phyloP scores from a whole-genome alignment of 139 green algal species.

The Chlamydomonas incerta region DNA sequence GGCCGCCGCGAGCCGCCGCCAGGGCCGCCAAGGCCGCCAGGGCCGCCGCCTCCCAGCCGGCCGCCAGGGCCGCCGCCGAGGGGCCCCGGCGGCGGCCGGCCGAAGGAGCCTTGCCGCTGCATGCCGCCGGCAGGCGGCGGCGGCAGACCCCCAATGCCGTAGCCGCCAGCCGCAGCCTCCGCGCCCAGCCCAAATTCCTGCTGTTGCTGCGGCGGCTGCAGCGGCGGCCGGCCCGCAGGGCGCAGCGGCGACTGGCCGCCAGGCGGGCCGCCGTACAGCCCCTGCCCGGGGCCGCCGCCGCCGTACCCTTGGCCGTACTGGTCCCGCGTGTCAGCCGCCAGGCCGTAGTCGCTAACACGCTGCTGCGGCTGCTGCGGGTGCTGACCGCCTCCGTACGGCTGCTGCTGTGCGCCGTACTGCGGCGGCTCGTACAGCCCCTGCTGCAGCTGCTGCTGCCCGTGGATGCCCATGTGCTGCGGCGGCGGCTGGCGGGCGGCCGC shows the following conservation, averaged over 20 bases:
- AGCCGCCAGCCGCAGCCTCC: background rate
- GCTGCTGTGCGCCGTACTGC: background rate
- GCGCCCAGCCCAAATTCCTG: constrained; percentile 11
- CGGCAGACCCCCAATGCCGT: background rate
- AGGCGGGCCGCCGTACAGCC: background rate
- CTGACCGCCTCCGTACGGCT: constrained; percentile 14
- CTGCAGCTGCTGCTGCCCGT: background rate
- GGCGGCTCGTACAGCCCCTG: constrained; percentile 10
- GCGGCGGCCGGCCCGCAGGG: background rate
- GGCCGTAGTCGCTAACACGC: background rate
- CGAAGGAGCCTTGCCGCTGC: background rate
- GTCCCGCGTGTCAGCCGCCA: background rate
- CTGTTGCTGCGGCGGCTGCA: background rate
- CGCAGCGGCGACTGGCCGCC: no score
- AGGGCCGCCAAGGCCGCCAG: background rate
- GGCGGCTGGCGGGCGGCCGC: background rate
- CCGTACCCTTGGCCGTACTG: background rate
- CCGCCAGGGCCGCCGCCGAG: background rate
- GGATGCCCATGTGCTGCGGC: background rate
- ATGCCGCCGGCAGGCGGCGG: no score
- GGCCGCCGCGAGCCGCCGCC: background rate
- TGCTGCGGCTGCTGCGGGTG: no score
- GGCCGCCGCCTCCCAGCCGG: background rate
- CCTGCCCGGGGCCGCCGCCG: background rate
- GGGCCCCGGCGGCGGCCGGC: background rate